Conservation (phyloP, 345 rosid species). For the Luvunga scandens region DNA sequence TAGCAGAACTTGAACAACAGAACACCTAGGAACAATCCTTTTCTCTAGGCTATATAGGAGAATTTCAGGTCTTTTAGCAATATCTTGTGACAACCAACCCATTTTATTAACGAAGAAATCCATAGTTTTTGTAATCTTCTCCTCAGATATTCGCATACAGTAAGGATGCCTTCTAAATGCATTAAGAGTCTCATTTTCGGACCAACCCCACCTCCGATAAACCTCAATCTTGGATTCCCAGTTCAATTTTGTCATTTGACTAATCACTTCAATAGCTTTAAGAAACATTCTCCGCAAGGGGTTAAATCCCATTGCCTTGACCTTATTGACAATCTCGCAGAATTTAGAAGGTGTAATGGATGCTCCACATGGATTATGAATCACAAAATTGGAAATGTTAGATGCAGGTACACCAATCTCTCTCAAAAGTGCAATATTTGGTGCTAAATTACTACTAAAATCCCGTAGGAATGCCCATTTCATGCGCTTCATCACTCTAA, state of each 20-base stretch:
- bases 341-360: neutral
- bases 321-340: slow-evolving; percentile 1
- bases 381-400: neutral
- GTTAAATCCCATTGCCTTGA: slow-evolving; percentile 7
- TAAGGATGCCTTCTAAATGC: slow-evolving; percentile 28
- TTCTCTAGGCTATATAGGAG: slow-evolving; percentile 24
- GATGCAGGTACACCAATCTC: slow-evolving; percentile 4
- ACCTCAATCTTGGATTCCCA: slow-evolving; percentile 6
- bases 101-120: slow-evolving; percentile 26
- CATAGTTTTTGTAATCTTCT: slow-evolving; percentile 21
- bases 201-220: slow-evolving; percentile 25
- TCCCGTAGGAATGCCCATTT: neutral
- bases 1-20: slow-evolving; percentile 15
- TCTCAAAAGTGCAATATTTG: neutral
- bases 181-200: slow-evolving; percentile 11
- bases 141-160: slow-evolving; percentile 23
- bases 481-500: neutral
- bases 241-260: neutral
- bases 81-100: slow-evolving; percentile 17
- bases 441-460: neutral
- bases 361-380: neutral
- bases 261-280: neutral
- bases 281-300: neutral
- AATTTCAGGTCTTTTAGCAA: slow-evolving; percentile 4
- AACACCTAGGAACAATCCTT: slow-evolving; percentile 31